Conservation (phyloP, 495 filamentous ascomycete genomes). For the Aspergillus cavernicola region DNA sequence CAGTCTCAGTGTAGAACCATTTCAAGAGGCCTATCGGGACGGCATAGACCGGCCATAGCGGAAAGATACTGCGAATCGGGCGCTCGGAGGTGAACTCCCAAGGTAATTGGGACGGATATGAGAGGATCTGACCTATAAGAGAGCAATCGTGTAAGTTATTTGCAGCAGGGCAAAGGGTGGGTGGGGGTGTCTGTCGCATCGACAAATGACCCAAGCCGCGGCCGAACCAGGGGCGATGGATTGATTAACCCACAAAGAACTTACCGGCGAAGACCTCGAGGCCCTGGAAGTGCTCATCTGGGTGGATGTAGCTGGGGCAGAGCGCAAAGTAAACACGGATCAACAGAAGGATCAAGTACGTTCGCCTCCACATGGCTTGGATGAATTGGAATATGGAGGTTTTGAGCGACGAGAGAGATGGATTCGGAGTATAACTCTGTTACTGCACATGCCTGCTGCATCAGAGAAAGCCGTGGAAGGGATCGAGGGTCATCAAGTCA, state of each 20-base stretch:
- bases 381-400: slow-evolving; percentile 1
- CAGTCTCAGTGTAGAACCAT: slow-evolving; percentile 73
- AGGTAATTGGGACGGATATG: slow-evolving; percentile 76
- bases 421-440: slow-evolving; percentile 1
- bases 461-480: neutral
- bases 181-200: neutral
- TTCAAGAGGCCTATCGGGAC: slow-evolving; percentile 85
- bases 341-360: slow-evolving; percentile 76
- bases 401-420: neutral
- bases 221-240: neutral
- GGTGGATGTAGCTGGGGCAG: slow-evolving; percentile 93
- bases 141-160: slow-evolving; percentile 11
- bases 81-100: slow-evolving; percentile 90
- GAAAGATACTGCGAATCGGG: slow-evolving; percentile 92
- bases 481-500: slow-evolving; percentile 14
- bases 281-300: slow-evolving; percentile 97
- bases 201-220: slow-evolving; percentile 4
- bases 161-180: neutral
- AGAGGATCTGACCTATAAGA: slow-evolving; percentile 80
- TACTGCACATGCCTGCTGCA: slow-evolving; percentile 17
- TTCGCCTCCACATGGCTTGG: slow-evolving; percentile 79
- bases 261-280: slow-evolving; percentile 95
- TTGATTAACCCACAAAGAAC: slow-evolving; percentile 24
- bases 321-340: slow-evolving; percentile 93
- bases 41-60: slow-evolving; percentile 91